Conservation (phyloP, 2,329 filamentous ascomycete species). For the Aureobasidium vineae region DNA sequence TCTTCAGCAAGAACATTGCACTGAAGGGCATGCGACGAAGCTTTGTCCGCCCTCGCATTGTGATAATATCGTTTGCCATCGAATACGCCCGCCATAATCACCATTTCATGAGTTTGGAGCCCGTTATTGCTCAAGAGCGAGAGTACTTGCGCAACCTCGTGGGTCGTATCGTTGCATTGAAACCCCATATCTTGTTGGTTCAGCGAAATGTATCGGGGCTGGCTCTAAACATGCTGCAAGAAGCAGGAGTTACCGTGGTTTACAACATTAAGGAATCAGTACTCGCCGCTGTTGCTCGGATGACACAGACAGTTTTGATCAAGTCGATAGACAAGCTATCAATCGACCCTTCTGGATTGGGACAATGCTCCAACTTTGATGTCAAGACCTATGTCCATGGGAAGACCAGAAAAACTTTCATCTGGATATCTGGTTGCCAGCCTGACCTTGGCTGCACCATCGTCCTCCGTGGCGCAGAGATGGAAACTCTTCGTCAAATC, state of each 20-base stretch:
- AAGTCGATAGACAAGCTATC: slow-evolving; percentile 93
- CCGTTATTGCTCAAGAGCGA: slow-evolving; percentile 92
- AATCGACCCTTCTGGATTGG: slow-evolving; percentile 69
- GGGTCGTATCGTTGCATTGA: slow-evolving; percentile 80
- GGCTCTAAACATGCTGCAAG: slow-evolving; percentile 81
- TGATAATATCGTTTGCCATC: slow-evolving; percentile 91
- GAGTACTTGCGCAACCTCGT: slow-evolving; percentile 92
- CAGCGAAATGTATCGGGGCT: slow-evolving; percentile 91
- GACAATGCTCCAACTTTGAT: slow-evolving; percentile 82
- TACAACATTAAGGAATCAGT: slow-evolving; percentile 98
- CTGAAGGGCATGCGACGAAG: slow-evolving; percentile 93
- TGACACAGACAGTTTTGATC: slow-evolving; percentile 87
- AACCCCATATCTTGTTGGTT: slow-evolving; percentile 83
- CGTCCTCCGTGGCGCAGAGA: slow-evolving; percentile 77
- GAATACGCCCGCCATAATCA: slow-evolving; percentile 92
- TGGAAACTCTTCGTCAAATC: slow-evolving; percentile 68
- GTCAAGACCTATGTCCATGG: slow-evolving; percentile 92
- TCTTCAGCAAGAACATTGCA: slow-evolving; percentile 96
- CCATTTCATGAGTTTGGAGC: slow-evolving; percentile 97
- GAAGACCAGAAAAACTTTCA: slow-evolving; percentile 86
- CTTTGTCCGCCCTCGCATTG: slow-evolving; percentile 78
- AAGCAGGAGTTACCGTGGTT: slow-evolving; percentile 86
- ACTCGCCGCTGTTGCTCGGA: slow-evolving; percentile 89
- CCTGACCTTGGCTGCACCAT: slow-evolving; percentile 94
- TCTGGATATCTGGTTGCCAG: slow-evolving; percentile 87